phyloP scores from a whole-genome alignment of 768 basidiomycete genomes.

The Mycena galopus region DNA sequence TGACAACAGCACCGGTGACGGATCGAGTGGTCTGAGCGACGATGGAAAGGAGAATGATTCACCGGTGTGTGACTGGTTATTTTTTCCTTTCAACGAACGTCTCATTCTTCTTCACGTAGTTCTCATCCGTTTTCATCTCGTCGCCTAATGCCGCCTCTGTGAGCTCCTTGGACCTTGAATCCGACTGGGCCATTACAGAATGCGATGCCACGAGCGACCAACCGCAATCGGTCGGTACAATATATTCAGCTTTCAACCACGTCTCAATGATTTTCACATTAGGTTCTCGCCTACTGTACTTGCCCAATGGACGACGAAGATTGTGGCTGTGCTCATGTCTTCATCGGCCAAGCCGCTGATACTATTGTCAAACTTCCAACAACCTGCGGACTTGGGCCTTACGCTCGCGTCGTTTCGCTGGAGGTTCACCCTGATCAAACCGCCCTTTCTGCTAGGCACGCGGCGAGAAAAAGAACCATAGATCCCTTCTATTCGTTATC shows the following conservation, averaged over 20 bases:
- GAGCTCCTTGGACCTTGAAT: not conserved
- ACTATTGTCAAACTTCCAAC: not conserved
- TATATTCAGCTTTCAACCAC: not conserved
- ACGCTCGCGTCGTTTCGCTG: not conserved
- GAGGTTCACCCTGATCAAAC: not conserved
- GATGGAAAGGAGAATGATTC: conserved; percentile 26
- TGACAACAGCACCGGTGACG: not conserved
- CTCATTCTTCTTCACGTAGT: conserved; percentile 16
- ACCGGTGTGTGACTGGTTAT: not conserved
- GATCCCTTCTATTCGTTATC: not conserved
- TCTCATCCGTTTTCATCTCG: conserved; percentile 22
- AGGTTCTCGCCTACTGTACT: conserved; percentile 43
- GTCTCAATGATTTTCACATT: not conserved
- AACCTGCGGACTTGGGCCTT: not conserved
- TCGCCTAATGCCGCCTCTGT: not conserved
- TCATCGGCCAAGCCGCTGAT: not conserved
- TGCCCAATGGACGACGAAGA: conserved; percentile 31
- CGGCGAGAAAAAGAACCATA: not conserved
- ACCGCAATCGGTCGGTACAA: not conserved
- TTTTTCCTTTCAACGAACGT: not conserved
- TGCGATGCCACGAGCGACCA: not conserved
- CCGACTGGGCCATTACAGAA: not conserved
- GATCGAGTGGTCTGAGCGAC: conserved; percentile 16
- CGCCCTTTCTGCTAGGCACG: not conserved
- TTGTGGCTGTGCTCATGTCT: conserved; percentile 26